Base-by-base conservation (phyloP, 176 grass and related monocot species). In the Musa acuminata region DNA sequence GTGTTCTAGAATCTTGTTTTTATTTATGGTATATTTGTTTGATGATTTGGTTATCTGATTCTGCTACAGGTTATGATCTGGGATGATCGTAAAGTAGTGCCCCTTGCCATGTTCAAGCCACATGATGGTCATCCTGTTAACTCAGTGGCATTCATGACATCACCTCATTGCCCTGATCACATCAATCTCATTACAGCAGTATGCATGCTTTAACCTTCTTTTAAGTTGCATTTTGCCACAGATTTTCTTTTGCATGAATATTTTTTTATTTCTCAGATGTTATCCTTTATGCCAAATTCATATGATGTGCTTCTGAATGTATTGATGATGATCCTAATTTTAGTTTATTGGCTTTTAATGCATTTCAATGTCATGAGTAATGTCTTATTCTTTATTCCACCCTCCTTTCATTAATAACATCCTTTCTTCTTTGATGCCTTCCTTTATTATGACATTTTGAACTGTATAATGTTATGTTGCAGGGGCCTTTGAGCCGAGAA, bases 131-230 rank as follows among this genome's bases (percentile, higher is more conserved):
- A 91, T 86, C 77, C 90, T 65, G 90, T 91, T 67, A 87, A 91
- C 54, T 93, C 85, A 1, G 90, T 98, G 73, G 83, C 84, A 48
- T 98, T 98, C 71, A 80, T 98, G 72, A 93, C 90, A 10, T 83
- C 94, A 62, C 87, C 84, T 64, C 83, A 98, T 21, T 82, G 51
- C n/a, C 90, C 94, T 55, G 79, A 85, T 79, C 94, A 98, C 83
- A 93, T 98, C 71, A 98, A 93, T 90, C 87, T 97, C 9, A 79
- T 97, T 50, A 97, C 93, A 77, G 83, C 90, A 16, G 94, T 98
- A 90, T 77, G 83, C 20, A 69, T 80, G 35, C 84, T 62, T 82
- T 81, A 26, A 43, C 35, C 35, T 49, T 53, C 1, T 23, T 55
- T 57, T 17, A 26, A 2, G 3, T 11, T 52, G 24, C 13, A 25